Evolutionary conservation across 192 early-diverging fungal species (phyloP), one percentile per base, ranked within the genome.

Genomic region (Radiomyces spectabilis): DNA sequence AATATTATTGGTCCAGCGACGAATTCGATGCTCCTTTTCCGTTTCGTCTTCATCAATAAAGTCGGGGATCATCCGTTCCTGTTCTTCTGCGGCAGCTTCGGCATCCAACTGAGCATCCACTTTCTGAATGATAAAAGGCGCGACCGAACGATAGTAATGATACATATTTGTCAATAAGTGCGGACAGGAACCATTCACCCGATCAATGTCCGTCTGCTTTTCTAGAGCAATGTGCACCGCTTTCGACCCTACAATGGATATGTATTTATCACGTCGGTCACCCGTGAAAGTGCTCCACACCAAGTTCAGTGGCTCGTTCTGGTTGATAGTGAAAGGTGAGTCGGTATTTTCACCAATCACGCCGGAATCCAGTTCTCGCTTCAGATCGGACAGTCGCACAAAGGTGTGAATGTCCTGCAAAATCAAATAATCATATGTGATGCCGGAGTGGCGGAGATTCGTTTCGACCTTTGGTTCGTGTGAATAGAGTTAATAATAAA

Each of bases 381-480:
- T 57, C 9, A 75, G 39, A 26, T 45, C 57, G 1, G 49, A 26
- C 4, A 75, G 33, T 24, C 68, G 57, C 13, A 72, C 33, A 27
- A 75, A 59, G 3, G 73, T 59, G 18, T 61, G 25, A 12, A 50
- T 46, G 26, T 75, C 66, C 19, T 62, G 62, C 2, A 55, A 29
- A 15, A 79, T 35, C 57, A 79, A 41, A 57, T 69, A 69, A 64
- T 78, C 48, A 63, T 61, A 61, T 27, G 72, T 55, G 45, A 77
- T 49, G 18, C 53, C 52, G 9, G 50, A 44, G 5, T 51, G 50
- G 8, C 29, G 22, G 27, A 48, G 16, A 15, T 26, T 29, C 10
- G 29, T 54, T 41, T 53, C 58, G 13, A 52, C 68, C 67, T 69
- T 35, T 37, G 30, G 2, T 34, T 29, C 18, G 12, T 27, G n/a